Conservation (phyloP, 768 basidiomycete genomes). For the Dendrothele bispora region DNA sequence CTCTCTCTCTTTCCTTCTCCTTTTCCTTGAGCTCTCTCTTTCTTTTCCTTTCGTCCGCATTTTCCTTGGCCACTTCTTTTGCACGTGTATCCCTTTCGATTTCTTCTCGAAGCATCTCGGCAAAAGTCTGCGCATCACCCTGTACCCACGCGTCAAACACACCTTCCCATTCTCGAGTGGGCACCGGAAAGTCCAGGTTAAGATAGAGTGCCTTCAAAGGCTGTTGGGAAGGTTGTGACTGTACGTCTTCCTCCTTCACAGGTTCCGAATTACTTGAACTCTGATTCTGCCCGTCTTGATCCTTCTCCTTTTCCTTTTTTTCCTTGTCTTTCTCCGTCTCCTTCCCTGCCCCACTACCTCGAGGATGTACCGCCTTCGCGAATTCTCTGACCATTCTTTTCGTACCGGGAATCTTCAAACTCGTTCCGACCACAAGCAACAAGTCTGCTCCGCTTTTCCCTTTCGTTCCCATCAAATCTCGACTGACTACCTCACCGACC, state of each 20-base stretch:
- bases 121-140: slow-evolving; percentile 85
- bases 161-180: slow-evolving; percentile 84
- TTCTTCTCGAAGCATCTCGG: slow-evolving; percentile 56
- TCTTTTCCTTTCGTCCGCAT: slow-evolving; percentile 58
- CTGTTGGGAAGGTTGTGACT: slow-evolving; percentile 40
- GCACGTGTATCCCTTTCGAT: slow-evolving; percentile 53
- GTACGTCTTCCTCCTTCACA: too few relatives aligned
- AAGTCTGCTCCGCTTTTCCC: slow-evolving; percentile 77
- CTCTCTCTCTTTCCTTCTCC: slow-evolving; percentile 58
- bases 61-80: slow-evolving; percentile 56
- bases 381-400: slow-evolving; percentile 90
- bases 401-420: slow-evolving; percentile 85
- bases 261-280: slow-evolving; percentile 4
- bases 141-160: slow-evolving; percentile 91
- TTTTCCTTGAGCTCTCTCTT: too few relatives aligned
- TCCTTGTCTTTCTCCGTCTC: slow-evolving; percentile 24
- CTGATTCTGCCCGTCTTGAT: slow-evolving; percentile 1
- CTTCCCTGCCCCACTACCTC: slow-evolving; percentile 36
- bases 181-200: slow-evolving; percentile 85
- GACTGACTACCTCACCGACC: slow-evolving; percentile 81
- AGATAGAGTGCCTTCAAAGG: slow-evolving; percentile 74
- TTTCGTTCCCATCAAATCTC: slow-evolving; percentile 75
- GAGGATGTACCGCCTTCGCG: slow-evolving; percentile 69
- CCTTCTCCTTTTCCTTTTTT: background rate
- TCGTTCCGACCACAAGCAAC: slow-evolving; percentile 88